Conservation (phyloP, 495 filamentous ascomycete species). For the Clohesyomyces aquaticus region DNA sequence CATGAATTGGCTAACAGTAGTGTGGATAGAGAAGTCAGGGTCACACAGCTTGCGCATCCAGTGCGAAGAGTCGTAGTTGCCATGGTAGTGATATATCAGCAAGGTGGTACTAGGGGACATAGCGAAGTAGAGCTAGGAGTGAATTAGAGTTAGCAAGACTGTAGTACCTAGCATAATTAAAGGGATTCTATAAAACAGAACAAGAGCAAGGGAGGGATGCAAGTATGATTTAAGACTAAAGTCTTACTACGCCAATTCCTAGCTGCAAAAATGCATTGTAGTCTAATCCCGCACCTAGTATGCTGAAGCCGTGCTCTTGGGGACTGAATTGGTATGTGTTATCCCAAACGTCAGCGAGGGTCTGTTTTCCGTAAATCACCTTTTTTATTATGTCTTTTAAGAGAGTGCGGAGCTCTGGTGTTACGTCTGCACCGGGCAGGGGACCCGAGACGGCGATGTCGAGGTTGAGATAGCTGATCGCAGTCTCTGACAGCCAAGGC, state of each 20-base stretch:
- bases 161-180: neutral
- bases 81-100: conserved; percentile 42
- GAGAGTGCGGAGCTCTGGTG: conserved; percentile 32
- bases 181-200: no score
- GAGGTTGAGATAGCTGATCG: conserved; percentile 66
- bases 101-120: conserved; percentile 5
- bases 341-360: conserved; percentile 36
- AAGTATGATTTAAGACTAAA: neutral
- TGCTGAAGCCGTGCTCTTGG: conserved; percentile 21
- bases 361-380: conserved; percentile 43
- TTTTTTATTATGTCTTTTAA: conserved; percentile 29
- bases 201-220: neutral
- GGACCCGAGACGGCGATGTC: conserved; percentile 59
- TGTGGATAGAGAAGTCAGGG: conserved; percentile 37
- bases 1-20: conserved; percentile 31
- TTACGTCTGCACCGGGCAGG: conserved; percentile 20
- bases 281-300: conserved; percentile 34
- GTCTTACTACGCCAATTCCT: conserved; percentile 28
- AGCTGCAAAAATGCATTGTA: conserved; percentile 39
- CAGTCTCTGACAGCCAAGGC: conserved; percentile 34
- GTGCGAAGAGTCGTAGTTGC: conserved; percentile 41
- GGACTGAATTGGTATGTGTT: conserved; percentile 2
- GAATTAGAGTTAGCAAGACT: no score
- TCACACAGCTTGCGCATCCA: conserved; percentile 44
- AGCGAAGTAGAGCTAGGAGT: conserved; percentile 32